These are phyloP conservation scores for Maudiozyma turicensis DNA, from an alignment of 805 yeast species.

Conservation along the genomic window DNA sequence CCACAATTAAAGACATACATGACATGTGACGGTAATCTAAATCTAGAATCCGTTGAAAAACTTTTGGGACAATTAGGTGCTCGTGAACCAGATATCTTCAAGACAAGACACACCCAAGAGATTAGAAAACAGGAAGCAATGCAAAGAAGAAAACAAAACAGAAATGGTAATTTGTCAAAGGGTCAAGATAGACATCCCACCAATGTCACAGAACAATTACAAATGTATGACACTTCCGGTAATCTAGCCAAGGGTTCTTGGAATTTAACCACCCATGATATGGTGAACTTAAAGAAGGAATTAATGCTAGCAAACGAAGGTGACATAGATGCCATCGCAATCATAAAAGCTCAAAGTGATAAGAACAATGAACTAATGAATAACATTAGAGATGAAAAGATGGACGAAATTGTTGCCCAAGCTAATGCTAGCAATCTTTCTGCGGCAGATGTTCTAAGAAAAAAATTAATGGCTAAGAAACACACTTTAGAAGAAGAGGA, in stretches of 20 bases:
- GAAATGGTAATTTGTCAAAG: conserved; percentile 49
- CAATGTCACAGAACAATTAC: conserved; percentile 59
- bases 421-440: conserved; percentile 34
- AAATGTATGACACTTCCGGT: conserved; percentile 68
- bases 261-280: conserved; percentile 57
- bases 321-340: conserved; percentile 58
- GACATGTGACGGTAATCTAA: conserved; percentile 82
- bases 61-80: conserved; percentile 54
- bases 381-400: conserved; percentile 22
- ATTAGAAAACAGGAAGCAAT: conserved; percentile 54
- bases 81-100: conserved; percentile 73
- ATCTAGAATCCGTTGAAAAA: conserved; percentile 65
- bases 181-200: conserved; percentile 73
- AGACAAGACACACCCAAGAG: conserved; percentile 59
- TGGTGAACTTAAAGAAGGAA: conserved; percentile 52
- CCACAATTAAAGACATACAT: conserved; percentile 64
- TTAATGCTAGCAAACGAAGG: conserved; percentile 65
- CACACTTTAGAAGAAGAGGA: conserved; percentile 19
- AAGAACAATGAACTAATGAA: conserved; percentile 18
- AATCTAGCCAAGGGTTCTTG: conserved; percentile 57
- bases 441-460: conserved; percentile 38
- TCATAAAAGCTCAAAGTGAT: conserved; percentile 36
- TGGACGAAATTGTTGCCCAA: conserved; percentile 24
- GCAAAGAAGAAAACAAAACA: conserved; percentile 35
- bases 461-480: conserved; percentile 25